A percentile compares a stretch with the other conserved stretches of the same genome.
These are phyloP conservation scores for Saccharomyces hybrid DNA, from an alignment of 1,139 yeast species.

Conservation along the genomic window DNA sequence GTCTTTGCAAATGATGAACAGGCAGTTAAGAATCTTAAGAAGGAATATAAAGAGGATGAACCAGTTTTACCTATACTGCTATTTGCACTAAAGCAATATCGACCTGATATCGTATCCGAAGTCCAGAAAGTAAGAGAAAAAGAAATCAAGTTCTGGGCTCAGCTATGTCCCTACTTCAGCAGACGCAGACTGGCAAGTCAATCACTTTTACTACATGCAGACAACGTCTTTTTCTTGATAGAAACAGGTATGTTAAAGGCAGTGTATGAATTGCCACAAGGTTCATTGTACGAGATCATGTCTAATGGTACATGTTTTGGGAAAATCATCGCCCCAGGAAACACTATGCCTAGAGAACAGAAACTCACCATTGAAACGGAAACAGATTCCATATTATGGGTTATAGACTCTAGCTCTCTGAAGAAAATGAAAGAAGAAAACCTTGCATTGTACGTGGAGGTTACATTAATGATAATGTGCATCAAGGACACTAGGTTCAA, in stretches of 20 bases:
- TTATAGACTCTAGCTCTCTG: constrained; percentile 44
- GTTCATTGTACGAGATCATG: constrained; percentile 64
- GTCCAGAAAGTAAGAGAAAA: constrained; percentile 15
- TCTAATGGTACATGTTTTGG: constrained; percentile 92
- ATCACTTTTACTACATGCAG: constrained; percentile 17
- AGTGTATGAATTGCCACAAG: constrained; percentile 44
- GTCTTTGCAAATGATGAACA: constrained; percentile 31
- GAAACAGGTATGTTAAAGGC: constrained; percentile 75
- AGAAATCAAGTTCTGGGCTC: constrained; percentile 27
- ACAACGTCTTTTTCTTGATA: constrained; percentile 51
- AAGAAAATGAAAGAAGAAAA: constrained; percentile 37
- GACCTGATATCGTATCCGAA: constrained; percentile 33
- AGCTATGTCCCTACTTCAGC: constrained; percentile 24
- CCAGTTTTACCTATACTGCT: constrained; percentile 25
- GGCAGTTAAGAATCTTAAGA: constrained; percentile 36
- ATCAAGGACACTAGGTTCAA: constrained; percentile 69
- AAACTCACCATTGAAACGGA: constrained; percentile 35
- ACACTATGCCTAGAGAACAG: constrained; percentile 8
- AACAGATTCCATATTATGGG: constrained; percentile 66
- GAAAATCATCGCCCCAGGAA: constrained; percentile 24
- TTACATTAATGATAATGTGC: constrained; percentile 56
- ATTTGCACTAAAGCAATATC: constrained; percentile 26
- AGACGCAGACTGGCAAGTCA: constrained; percentile 16
- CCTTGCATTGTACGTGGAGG: constrained; percentile 55
- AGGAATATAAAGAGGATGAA: constrained; percentile 17